Evolutionary conservation across 2,329 filamentous ascomycete species (phyloP), one percentile per base, ranked within the genome.

Genomic region (Bisporella sp.): DNA sequence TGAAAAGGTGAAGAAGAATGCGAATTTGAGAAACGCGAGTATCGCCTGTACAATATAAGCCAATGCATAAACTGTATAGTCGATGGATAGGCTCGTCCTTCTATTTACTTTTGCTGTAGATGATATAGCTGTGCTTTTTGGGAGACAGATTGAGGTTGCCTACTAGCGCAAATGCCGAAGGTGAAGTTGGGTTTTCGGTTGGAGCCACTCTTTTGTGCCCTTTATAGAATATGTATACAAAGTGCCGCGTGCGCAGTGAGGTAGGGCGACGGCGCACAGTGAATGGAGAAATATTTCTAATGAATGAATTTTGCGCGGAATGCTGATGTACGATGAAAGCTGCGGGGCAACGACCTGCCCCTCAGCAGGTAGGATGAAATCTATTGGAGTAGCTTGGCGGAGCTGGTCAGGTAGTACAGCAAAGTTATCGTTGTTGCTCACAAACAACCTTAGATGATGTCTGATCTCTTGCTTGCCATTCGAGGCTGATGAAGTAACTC

Each of bases 381-480:
- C 44, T 46, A 49, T 48, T 28, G 46, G 46, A 35, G 46, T 28
- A 48, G 46, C 9, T 48, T 13, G 35, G 46, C 35, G 46, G 31
- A 49, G 47, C 12, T 49, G 41, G 33, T 49, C 32, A 21, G 47
- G 41, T 21, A 50, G 42, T 41, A 50, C 41, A 46, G 31, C 42
- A 31, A n/a, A 50, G 46, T 52, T 41, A 48, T 49, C 31, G 46
- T 41, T 52, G 33, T 46, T 37, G 46, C 50, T 48, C n/a, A 52
- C 41, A 46, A 52, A 49, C 29, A 46, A 48, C 29, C 41, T 46
- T 48, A 41, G 32, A n/a, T n/a, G n/a, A 43, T 48, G 33, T 46
- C 41, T 52, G 41, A 46, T 41, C 49, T 47, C 45, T 47, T 51
- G 39, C 35, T 32, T 51, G 31, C 41, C 43, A 44, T 47, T 45